Base-by-base conservation (phyloP, 495 filamentous ascomycete species). In the Neurospora sp. region DNA sequence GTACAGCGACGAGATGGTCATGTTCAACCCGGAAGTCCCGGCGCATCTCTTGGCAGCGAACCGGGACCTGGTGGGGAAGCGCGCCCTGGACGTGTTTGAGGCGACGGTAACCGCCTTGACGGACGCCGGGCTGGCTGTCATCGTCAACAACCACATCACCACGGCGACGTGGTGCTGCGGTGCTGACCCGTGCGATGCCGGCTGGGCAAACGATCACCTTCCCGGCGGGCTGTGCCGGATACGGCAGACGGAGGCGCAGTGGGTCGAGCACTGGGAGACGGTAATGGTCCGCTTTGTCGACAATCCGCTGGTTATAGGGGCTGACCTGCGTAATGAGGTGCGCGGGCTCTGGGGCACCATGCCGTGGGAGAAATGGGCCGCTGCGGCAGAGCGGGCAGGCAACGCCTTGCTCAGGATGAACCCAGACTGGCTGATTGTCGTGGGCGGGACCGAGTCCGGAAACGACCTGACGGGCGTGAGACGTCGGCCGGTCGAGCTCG, bases 81-180 rank as follows among this genome's bases (percentile, higher is more conserved):
- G 82, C 12, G 88, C 88, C 38, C 77, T 89, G 72, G 88, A 89
- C 71, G 80, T 90, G 6, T 86, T 85, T 72, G 79, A 78, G 40
- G 86, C 85, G 16, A 85, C 87, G 11, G 84, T 88, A 42, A 78
- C 84, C 46, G 83, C 86, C 69, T 78, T 90, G 75, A 89, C 88
- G 37, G 85, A 85, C 10, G 85, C 81, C 10, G 88, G 88, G 39
- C 74, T 90, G 53, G 85, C 86, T 38, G 88, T 90, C 39, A 87
- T 90, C 22, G 75, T 88, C 53, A 90, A 90, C 78, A 86, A 89
- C 74, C 88, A 89, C 71, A 90, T 90, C 79, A 90, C 88, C 0
- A 84, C 82, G 20, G 85, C 88, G 20, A 85, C 84, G 18, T 89
- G 88, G 88, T 90, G 88, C 77, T 88, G 87, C 75, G 88, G 86